phyloP scores from a whole-genome alignment of 305 asterid species.

The Fraxinus xanthoxyloides region DNA sequence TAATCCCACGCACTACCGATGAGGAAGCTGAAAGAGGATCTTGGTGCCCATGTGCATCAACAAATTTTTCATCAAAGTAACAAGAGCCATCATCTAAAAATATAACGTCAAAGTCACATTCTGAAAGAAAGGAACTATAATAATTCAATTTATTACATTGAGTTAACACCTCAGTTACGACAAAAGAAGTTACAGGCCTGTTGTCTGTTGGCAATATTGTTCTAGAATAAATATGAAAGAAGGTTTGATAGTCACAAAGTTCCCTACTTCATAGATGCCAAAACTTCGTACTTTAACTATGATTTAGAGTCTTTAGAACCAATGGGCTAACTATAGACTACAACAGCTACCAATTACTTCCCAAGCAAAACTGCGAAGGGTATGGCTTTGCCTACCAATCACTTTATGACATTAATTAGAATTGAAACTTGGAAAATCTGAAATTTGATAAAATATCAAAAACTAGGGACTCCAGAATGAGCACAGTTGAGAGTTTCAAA shows the following conservation, averaged over 20 bases:
- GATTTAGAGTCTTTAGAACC: not conserved
- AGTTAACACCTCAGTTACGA: not conserved
- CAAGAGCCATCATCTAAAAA: slow-evolving; percentile 76
- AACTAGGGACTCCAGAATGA: not conserved
- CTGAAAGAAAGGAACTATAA: slow-evolving; percentile 13
- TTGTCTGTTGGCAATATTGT: not conserved
- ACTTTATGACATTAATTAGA: not conserved
- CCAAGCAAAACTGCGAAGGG: not conserved
- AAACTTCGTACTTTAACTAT: slow-evolving; percentile 8
- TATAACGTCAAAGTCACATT: slow-evolving; percentile 19
- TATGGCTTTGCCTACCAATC: not conserved
- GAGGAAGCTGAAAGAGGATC: slow-evolving; percentile 89
- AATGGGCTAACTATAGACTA: slow-evolving; percentile 8
- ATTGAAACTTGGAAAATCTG: not conserved
- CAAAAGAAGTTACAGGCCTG: not conserved
- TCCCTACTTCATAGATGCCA: not conserved
- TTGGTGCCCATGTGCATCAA: slow-evolving; percentile 65
- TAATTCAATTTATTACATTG: slow-evolving; percentile 16
- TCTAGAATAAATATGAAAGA: slow-evolving; percentile 13
- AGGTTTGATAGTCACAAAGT: not conserved
- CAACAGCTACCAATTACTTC: not conserved
- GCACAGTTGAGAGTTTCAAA: not conserved
- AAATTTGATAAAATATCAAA: not conserved
- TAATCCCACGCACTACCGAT: slow-evolving; percentile 72
- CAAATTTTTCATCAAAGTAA: slow-evolving; percentile 83